phyloP scores from a whole-genome alignment of 495 filamentous ascomycete species.

The Neurospora tetrasperma region DNA sequence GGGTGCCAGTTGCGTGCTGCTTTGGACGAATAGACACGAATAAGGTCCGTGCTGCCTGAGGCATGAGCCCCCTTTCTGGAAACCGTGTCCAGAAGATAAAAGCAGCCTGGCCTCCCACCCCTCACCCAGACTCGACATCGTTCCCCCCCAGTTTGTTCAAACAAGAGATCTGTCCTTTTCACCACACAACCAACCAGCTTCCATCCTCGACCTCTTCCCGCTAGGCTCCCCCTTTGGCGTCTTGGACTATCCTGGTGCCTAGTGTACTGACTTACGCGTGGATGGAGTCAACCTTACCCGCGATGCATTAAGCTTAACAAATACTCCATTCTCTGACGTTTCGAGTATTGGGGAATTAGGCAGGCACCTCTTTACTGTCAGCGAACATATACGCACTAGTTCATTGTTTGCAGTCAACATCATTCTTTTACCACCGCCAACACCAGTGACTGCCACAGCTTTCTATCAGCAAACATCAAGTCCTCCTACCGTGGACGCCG shows the following conservation, averaged over 20 bases:
- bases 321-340: constrained; percentile 16
- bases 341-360: constrained; percentile 34
- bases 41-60: constrained; percentile 17
- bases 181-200: constrained; percentile 11
- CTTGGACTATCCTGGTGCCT: background rate
- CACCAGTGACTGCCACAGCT: background rate
- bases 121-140: constrained; percentile 6
- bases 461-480: constrained; percentile 14
- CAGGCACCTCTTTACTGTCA: constrained; percentile 33
- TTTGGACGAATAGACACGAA: background rate
- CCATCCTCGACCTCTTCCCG: background rate
- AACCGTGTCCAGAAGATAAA: constrained; percentile 29
- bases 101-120: constrained; percentile 18
- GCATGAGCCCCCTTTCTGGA: constrained; percentile 13
- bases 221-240: constrained; percentile 1
- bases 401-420: constrained; percentile 9
- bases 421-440: background rate
- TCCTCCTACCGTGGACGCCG: constrained; percentile 22
- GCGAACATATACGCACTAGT: background rate
- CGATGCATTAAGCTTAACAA: constrained; percentile 15
- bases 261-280: constrained; percentile 8
- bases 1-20: background rate
- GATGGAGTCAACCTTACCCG: constrained; percentile 17
- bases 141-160: constrained; percentile 2
- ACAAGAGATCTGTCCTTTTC: constrained; percentile 25